These are phyloP conservation scores for Lophiostoma macrostomum DNA, from an alignment of 495 filamentous ascomycete species.

Conservation along the genomic window DNA sequence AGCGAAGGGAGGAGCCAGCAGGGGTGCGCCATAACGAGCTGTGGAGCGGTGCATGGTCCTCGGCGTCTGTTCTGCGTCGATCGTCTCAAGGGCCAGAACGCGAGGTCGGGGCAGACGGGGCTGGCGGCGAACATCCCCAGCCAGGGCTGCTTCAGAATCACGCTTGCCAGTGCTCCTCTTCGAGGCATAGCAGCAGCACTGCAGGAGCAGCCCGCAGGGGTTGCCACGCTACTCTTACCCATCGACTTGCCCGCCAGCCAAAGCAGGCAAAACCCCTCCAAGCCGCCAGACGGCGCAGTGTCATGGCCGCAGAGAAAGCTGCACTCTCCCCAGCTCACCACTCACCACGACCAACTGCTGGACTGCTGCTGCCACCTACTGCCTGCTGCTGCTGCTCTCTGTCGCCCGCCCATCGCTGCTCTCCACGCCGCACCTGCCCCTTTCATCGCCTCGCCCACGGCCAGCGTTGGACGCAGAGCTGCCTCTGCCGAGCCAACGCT, in stretches of 20 bases:
- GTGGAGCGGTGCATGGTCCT: no score
- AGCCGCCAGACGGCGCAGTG: conserved; percentile 26
- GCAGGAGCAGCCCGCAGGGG: conserved; percentile 20
- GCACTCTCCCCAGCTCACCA: not conserved
- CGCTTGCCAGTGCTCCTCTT: conserved; percentile 7
- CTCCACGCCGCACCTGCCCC: not conserved
- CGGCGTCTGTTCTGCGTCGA: conserved; percentile 21
- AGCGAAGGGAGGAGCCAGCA: not conserved
- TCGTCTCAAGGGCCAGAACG: conserved; percentile 32
- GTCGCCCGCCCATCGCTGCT: not conserved
- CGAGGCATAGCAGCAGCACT: conserved; percentile 5
- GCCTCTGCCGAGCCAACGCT: no score
- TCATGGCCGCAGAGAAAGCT: conserved; percentile 27
- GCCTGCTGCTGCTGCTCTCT: not conserved
- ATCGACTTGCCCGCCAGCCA: conserved; percentile 5
- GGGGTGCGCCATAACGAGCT: not conserved
- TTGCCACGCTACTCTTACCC: conserved; percentile 10
- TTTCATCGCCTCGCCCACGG: no score
- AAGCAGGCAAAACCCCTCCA: conserved; percentile 26
- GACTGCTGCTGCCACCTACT: no score
- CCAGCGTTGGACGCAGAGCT: no score
- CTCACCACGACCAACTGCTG: not conserved
- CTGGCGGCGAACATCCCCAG: conserved; percentile 14
- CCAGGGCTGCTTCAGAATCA: conserved; percentile 22
- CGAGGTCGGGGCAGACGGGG: conserved; percentile 3